Evolutionary conservation across 441 rosid species (phyloP).

Genomic region (Pelargonium cotyledonis): DNA sequence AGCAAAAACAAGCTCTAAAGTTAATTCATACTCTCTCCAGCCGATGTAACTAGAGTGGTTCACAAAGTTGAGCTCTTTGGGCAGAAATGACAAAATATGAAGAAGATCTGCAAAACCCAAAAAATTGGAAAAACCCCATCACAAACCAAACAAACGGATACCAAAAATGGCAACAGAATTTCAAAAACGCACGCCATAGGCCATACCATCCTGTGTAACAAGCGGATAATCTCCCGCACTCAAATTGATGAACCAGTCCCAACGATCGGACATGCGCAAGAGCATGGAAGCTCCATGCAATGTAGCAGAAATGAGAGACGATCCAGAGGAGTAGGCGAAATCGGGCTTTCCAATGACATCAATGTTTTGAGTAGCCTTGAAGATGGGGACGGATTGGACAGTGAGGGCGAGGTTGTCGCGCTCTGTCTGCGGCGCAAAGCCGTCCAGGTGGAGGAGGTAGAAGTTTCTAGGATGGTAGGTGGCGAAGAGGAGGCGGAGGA

Average conservation of each 20-base stretch:
- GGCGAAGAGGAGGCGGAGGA: conserved; percentile 72
- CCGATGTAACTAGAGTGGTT: conserved; percentile 75
- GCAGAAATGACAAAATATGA: conserved; percentile 69
- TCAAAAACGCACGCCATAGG: conserved; percentile 5
- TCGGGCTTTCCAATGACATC: conserved; percentile 77
- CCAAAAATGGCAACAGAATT: background rate
- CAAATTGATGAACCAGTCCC: conserved; percentile 91
- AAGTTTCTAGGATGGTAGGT: conserved; percentile 69
- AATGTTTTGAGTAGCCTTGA: conserved; percentile 72
- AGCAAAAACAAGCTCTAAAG: background rate
- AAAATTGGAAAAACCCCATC: background rate
- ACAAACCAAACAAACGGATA: background rate
- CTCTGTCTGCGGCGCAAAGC: conserved; percentile 48
- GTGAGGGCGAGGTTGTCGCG: conserved; percentile 58
- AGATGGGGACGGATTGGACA: conserved; percentile 49
- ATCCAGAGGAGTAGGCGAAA: conserved; percentile 62
- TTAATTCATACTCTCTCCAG: conserved; percentile 65
- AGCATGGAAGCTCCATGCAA: conserved; percentile 85
- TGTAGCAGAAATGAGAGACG: conserved; percentile 67
- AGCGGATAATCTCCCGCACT: conserved; percentile 80
- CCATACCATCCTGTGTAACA: conserved; percentile 80
- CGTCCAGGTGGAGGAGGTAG: conserved; percentile 78
- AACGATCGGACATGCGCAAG: conserved; percentile 50
- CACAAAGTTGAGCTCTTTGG: conserved; percentile 63
- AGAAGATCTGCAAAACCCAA: conserved; percentile 58